These are phyloP conservation scores for Yamadazyma sp. DNA, from an alignment of 1,139 yeast genomes.

Conservation along the genomic window DNA sequence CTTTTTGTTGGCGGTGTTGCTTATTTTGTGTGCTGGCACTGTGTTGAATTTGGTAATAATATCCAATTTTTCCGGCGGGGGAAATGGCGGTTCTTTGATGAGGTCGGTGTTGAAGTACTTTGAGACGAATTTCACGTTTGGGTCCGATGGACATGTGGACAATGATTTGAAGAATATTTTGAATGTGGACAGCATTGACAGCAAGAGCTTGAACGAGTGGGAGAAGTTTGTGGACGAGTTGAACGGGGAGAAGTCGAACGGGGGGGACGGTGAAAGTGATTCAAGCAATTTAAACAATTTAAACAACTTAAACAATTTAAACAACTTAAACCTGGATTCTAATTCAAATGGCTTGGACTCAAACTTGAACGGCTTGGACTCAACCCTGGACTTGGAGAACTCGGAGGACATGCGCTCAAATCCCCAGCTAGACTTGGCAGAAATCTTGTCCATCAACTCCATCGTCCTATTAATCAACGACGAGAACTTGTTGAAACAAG, in stretches of 20 bases:
- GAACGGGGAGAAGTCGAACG: not conserved
- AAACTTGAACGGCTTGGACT: too few species aligned
- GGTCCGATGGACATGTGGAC: slow-evolving; percentile 1
- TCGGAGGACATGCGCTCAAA: too few species aligned
- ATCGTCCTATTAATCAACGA: slow-evolving; percentile 23
- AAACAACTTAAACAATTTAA: too few species aligned
- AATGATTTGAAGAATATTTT: slow-evolving; percentile 10
- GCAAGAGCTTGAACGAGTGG: slow-evolving; percentile 16
- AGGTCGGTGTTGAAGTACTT: not conserved
- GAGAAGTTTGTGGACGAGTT: slow-evolving; percentile 13
- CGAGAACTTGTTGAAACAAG: slow-evolving; percentile 20
- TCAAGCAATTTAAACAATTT: not conserved
- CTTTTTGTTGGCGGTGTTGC: slow-evolving; percentile 9
- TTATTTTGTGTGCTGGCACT: slow-evolving; percentile 12
- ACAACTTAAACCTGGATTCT: too few species aligned
- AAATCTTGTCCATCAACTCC: slow-evolving; percentile 30
- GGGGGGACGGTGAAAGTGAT: not conserved
- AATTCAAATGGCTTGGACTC: too few species aligned
- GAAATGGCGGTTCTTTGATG: not conserved
- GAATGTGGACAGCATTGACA: slow-evolving; percentile 14
- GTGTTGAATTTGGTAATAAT: slow-evolving; percentile 12
- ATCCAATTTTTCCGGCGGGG: not conserved
- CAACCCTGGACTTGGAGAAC: too few species aligned
- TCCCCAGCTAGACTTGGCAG: slow-evolving; percentile 26
- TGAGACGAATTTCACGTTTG: not conserved